Evolutionary conservation across 2,329 filamentous ascomycete species (phyloP), one percentile per base, ranked within the genome.

Genomic region (Paracamarosporium sp.): DNA sequence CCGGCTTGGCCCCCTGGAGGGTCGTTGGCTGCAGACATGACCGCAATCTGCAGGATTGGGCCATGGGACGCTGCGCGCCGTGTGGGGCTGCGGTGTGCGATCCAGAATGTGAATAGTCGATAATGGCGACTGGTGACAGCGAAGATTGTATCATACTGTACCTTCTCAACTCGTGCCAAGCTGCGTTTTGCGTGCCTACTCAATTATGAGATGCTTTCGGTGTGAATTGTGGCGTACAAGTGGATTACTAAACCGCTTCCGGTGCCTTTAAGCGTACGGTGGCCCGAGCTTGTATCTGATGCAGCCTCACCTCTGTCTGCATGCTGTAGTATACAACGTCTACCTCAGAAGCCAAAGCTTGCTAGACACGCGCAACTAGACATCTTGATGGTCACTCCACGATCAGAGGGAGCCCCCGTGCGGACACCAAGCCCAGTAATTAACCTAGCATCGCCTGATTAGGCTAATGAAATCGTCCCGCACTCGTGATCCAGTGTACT

Each of bases 391-490:
- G 15, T 9, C 38, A 17, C 22, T 22, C 22, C 33, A 50, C 24
- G 47, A 22, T 50, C 47, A 50, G 30, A 40, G 12, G 13, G 6
- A 24, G 27, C 17, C 30, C 46, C 44, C 38, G 31, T 38, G 50
- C 25, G 20, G 35, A 33, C 40, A 35, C 53, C 40, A 61, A 59
- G 60, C 44, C 67, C 65, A 60, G 66, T 59, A 71, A 71, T 66
- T 63, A 54, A 58, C 58, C 53, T 63, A 65, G 61, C 58, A 63
- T 66, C 54, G 33, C 53, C 59, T 70, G 46, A 74, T 74, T 75
- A 75, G 71, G 65, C 72, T 74, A 74, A 74, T 73, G 38, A 64
- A 59, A 25, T 44, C 13, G 50, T 52, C 55, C 55, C 55, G 43
- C 55, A 50, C 24, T 50, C 35, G 44, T 48, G 43, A 53, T 41